Evolutionary conservation across 2,329 filamentous ascomycete genomes (phyloP).

Genomic region (Diaporthe vaccinii): DNA sequence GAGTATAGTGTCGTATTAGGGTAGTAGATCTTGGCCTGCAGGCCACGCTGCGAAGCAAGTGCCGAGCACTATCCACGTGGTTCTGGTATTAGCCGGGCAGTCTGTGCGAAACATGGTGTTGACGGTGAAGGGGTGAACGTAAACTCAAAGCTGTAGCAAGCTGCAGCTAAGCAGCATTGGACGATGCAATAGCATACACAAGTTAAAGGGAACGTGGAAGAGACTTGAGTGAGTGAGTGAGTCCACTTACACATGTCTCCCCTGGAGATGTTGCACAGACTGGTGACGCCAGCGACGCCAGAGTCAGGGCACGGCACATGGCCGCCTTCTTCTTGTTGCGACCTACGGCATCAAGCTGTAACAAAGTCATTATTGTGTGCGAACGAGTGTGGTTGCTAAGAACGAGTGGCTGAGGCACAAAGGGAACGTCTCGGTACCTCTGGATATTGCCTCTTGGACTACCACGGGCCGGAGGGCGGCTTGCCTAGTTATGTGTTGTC

Average conservation of each 20-base stretch:
- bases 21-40: slow-evolving; percentile 49
- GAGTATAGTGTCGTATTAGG: slow-evolving; percentile 47
- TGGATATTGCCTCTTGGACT: not conserved
- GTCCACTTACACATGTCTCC: slow-evolving; percentile 7
- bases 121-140: not conserved
- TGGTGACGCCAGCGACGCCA: not conserved
- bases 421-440: slow-evolving; percentile 3
- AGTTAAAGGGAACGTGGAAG: not conserved
- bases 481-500: slow-evolving; percentile 14
- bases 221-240: not conserved
- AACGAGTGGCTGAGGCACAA: not conserved
- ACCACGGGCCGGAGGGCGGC: not conserved
- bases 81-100: not conserved
- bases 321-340: not conserved
- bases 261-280: not conserved
- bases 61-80: slow-evolving; percentile 46
- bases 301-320: slow-evolving; percentile 14
- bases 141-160: not conserved
- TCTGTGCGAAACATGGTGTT: slow-evolving; percentile 20
- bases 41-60: slow-evolving; percentile 44
- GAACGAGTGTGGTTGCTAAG: not conserved
- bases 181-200: not conserved
- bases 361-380: not conserved
- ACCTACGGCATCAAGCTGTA: not conserved
- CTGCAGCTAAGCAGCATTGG: not conserved